Evolutionary conservation across 148 eudicot genomes (phyloP).

Genomic region (Persicaria tinctoria): DNA sequence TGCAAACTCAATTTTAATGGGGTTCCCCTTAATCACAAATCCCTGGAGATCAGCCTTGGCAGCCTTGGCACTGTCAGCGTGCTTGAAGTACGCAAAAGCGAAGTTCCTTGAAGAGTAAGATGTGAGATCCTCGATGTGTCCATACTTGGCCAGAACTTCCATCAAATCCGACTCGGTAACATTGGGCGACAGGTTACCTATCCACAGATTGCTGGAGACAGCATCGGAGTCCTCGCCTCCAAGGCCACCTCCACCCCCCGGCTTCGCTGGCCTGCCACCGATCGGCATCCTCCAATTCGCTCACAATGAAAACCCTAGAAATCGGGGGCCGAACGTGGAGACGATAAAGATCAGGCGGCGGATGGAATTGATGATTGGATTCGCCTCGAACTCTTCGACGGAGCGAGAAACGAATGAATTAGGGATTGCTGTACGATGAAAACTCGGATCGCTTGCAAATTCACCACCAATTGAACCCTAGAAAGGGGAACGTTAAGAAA

Average conservation of each 20-base stretch:
- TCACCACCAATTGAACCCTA: slow-evolving; percentile 9
- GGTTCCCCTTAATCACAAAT: slow-evolving; percentile 32
- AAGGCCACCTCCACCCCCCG: background rate
- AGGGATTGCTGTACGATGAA: background rate
- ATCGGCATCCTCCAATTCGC: slow-evolving; percentile 9
- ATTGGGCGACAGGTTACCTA: slow-evolving; percentile 56
- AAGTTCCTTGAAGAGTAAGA: slow-evolving; percentile 52
- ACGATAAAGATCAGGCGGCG: background rate
- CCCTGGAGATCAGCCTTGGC: slow-evolving; percentile 61
- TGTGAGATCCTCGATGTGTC: slow-evolving; percentile 45
- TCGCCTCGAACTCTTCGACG: background rate
- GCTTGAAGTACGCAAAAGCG: slow-evolving; percentile 58
- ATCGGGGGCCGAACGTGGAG: background rate
- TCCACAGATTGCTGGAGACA: slow-evolving; percentile 67
- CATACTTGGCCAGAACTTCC: slow-evolving; percentile 47
- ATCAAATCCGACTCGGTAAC: slow-evolving; percentile 53
- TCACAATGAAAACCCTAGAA: slow-evolving; percentile 4
- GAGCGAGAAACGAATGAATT: background rate
- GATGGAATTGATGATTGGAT: slow-evolving; percentile 2
- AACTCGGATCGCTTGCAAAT: slow-evolving; percentile 1
- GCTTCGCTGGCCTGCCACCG: slow-evolving; percentile 10
- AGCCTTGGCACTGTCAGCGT: slow-evolving; percentile 39
- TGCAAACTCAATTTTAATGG: slow-evolving; percentile 75
- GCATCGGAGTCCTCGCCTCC: slow-evolving; percentile 22
- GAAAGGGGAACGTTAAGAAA: slow-evolving; percentile 7